Base-by-base conservation (phyloP, 768 basidiomycete species). In the Multifurca ochricompacta region DNA sequence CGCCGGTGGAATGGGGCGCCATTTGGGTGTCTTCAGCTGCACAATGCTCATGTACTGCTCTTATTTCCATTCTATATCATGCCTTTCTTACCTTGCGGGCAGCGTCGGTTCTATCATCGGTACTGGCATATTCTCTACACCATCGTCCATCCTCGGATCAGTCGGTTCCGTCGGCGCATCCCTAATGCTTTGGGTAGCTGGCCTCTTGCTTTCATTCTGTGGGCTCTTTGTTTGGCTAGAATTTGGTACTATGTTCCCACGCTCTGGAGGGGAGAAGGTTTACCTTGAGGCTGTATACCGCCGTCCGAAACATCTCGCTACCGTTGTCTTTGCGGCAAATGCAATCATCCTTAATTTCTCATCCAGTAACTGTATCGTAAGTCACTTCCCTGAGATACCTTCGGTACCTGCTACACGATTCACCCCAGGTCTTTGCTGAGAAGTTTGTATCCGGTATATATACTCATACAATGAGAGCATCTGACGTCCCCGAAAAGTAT, bases 81-180 rank as follows among this genome's bases (percentile, higher is more conserved):
- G n/a, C 18, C 9, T 25, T 23, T 55, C 14, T 42, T 40, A 23
- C 30, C 51, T 16, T 10, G 28, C 11, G 1, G 11, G 32, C 50
- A 73, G 75, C 34, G 73, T 80, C 25, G 80, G 80, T 0, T 71
- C 73, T 23, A 79, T 82, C 53, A 80, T 81, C 59, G 80, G 81
- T 0, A 82, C 80, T 0, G 81, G 80, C 18, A 82, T 83, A 56
- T 83, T 82, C 66, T 78, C 79, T 1, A 82, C 80, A 0, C 81
- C 81, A 0, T 80, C 79, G 0, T 78, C 76, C 1, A 82, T 83
- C 60, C 72, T 83, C 35, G 71, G 65, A 0, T 76, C 77, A 0
- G 81, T 81, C 0, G 77, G 77, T 13, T 80, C 79, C 4, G 68
- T 82, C n/a, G 81, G 80, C n/a, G 79, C 81, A 1, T 81, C 79